These are phyloP conservation scores for Tirmania nivea DNA, from an alignment of 495 filamentous ascomycete species.

Conservation along the genomic window DNA sequence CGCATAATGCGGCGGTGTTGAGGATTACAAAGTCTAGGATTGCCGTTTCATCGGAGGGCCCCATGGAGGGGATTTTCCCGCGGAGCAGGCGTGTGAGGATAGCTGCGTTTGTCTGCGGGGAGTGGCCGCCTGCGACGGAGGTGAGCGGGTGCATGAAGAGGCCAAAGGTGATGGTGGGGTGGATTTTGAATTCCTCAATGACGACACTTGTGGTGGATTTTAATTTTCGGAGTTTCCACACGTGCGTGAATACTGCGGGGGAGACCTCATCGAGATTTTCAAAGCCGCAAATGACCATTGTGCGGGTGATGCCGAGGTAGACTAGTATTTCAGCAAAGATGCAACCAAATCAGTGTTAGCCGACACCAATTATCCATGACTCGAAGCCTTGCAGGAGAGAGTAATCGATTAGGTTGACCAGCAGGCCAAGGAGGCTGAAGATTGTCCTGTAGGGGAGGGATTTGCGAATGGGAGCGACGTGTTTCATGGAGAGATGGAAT, in stretches of 20 bases:
- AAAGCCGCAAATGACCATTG: slow-evolving; percentile 75
- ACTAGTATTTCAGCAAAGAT: slow-evolving; percentile 70
- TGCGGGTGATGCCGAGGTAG: slow-evolving; percentile 56
- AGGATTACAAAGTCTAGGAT: slow-evolving; percentile 85
- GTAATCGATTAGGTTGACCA: slow-evolving; percentile 67
- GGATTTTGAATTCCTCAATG: slow-evolving; percentile 50
- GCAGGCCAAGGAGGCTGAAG: slow-evolving; percentile 85
- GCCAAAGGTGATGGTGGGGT: slow-evolving; percentile 60
- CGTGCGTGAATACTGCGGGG: slow-evolving; percentile 65
- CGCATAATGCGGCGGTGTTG: slow-evolving; percentile 76
- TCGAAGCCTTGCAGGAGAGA: slow-evolving; percentile 38
- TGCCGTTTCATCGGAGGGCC: slow-evolving; percentile 51
- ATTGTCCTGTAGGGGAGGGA: slow-evolving; percentile 80
- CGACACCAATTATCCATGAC: slow-evolving; percentile 76
- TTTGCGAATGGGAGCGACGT: slow-evolving; percentile 61
- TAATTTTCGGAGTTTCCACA: slow-evolving; percentile 45
- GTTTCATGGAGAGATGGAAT: slow-evolving; percentile 84
- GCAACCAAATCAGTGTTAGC: slow-evolving; percentile 59
- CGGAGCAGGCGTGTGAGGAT: slow-evolving; percentile 60
- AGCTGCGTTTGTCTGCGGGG: slow-evolving; percentile 64
- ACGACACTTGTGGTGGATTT: slow-evolving; percentile 26
- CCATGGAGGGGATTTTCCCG: slow-evolving; percentile 38
- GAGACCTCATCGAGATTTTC: slow-evolving; percentile 92
- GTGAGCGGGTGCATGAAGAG: slow-evolving; percentile 48
- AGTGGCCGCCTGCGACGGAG: slow-evolving; percentile 61